Conservation (phyloP, 1,139 yeast genomes). For the Pneumocystis canis region DNA sequence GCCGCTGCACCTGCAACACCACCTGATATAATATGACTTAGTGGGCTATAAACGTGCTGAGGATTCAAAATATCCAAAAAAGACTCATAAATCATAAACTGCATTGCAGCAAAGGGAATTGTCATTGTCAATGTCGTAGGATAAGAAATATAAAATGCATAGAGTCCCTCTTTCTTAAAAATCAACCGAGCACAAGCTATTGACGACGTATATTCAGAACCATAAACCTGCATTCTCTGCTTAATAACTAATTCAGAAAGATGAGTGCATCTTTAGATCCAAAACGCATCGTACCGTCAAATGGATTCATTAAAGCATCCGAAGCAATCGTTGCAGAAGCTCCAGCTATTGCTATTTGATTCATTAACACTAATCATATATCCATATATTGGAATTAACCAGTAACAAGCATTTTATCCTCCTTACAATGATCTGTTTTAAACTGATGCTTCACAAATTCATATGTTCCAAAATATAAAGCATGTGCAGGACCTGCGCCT, state of each 20-base stretch:
- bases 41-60: slow-evolving; percentile 63
- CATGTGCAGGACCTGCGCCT: slow-evolving; percentile 99
- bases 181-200: slow-evolving; percentile 32
- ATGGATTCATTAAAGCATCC: slow-evolving; percentile 96
- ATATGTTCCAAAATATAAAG: slow-evolving; percentile 90
- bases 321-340: slow-evolving; percentile 87
- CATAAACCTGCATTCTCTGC: slow-evolving; percentile 60
- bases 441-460: slow-evolving; percentile 62
- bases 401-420: slow-evolving; percentile 68
- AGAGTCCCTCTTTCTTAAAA: slow-evolving; percentile 59
- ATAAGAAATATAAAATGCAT: slow-evolving; percentile 79
- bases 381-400: slow-evolving; percentile 17
- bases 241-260: slow-evolving; percentile 40
- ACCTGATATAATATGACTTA: slow-evolving; percentile 84
- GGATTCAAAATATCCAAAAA: slow-evolving; percentile 70
- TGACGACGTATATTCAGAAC: slow-evolving; percentile 23
- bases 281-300: slow-evolving; percentile 33
- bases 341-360: slow-evolving; percentile 47
- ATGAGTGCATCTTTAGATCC: background rate
- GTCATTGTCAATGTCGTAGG: slow-evolving; percentile 90
- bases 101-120: slow-evolving; percentile 90
- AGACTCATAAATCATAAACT: slow-evolving; percentile 86
- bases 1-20: slow-evolving; percentile 94
- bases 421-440: slow-evolving; percentile 36
- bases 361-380: background rate